phyloP scores from a whole-genome alignment of 352 stramenopile species.

The Globisporangium cystogenes region DNA sequence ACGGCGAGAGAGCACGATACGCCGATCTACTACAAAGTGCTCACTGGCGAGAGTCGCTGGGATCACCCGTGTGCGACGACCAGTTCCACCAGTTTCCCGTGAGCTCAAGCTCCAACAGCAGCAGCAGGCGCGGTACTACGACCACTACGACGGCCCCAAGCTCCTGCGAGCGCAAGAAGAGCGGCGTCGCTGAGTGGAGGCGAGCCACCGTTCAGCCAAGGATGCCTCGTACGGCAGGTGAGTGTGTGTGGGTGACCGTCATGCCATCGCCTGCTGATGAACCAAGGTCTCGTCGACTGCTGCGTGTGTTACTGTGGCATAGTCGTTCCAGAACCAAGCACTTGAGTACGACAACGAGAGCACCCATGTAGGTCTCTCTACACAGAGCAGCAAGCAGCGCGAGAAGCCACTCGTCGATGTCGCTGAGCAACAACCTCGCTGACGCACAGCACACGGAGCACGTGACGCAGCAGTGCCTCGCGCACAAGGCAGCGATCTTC shows the following conservation, averaged over 20 bases:
- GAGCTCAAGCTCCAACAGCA: constrained; percentile 31
- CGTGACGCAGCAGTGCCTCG: constrained; percentile 14
- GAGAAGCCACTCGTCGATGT: constrained; percentile 2
- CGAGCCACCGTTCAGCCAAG: not conserved
- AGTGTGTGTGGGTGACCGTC: no score
- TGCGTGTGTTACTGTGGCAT: not conserved
- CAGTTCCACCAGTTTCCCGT: constrained; percentile 52
- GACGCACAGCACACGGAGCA: constrained; percentile 15
- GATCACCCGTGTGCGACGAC: constrained; percentile 75
- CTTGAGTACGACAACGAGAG: constrained; percentile 12
- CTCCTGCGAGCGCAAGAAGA: not conserved
- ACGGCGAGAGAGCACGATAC: constrained; percentile 48
- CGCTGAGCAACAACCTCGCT: not conserved
- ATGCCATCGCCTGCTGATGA: no score
- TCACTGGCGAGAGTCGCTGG: constrained; percentile 73
- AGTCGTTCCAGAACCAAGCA: constrained; percentile 2
- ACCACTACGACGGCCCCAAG: constrained; percentile 2
- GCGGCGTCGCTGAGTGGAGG: no score
- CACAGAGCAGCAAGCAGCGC: not conserved
- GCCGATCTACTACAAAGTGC: constrained; percentile 82
- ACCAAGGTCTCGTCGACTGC: not conserved
- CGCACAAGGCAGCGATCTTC: constrained; percentile 19
- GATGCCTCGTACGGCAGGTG: constrained; percentile 13
- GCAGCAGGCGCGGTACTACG: constrained; percentile 5
- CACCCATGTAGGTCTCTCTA: not conserved